Base-by-base conservation (phyloP, 495 filamentous ascomycete genomes). In the Annulohypoxylon bovei region DNA sequence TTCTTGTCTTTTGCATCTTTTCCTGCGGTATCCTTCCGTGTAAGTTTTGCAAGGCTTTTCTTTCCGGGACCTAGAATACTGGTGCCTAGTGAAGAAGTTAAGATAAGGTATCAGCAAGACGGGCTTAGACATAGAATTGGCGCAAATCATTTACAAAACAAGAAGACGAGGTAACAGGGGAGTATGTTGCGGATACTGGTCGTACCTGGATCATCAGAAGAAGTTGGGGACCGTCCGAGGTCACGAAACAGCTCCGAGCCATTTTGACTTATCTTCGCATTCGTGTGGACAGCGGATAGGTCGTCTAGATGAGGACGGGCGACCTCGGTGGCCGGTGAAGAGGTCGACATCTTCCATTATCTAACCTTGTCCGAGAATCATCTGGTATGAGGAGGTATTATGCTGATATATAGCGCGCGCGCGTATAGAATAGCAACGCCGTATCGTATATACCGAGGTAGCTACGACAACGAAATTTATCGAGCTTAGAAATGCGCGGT, bases 341-440 rank as follows among this genome's bases (percentile, higher is more conserved):
- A 66, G 62, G 65, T 67, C 62, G 73, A 71, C 73, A 75, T 75
- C 59, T 75, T 70, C 73, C 73, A 75, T 75, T 67, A 67, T 75
- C 62, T 62, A n/a, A 28, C n/a, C 8, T 25, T 22, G 46, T 57
- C 59, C 46, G 42, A 42, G 58, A 35, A 32, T 63, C 62, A 58
- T 44, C 18, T 40, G 52, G 32, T 49, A 9, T 39, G 35, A 35
- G 23, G 20, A 54, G 39, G 40, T 32, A 52, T 14, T 42, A 30
- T 28, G n/a, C 14, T 7, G 11, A 30, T 30, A 4, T 39, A 27
- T 23, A 32, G 9, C 49, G 16, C 27, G 47, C 39, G 27, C 53
- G 44, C 53, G 14, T 18, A 52, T 20, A 22, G 16, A 53, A 44
- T 40, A 33, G 40, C 28, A 20, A 12, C 11, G 20, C 28, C 11